Evolutionary conservation across 139 green algal species (phyloP), one percentile per base, ranked within the genome.

Genomic region (Auxenochlorella protothecoides): DNA sequence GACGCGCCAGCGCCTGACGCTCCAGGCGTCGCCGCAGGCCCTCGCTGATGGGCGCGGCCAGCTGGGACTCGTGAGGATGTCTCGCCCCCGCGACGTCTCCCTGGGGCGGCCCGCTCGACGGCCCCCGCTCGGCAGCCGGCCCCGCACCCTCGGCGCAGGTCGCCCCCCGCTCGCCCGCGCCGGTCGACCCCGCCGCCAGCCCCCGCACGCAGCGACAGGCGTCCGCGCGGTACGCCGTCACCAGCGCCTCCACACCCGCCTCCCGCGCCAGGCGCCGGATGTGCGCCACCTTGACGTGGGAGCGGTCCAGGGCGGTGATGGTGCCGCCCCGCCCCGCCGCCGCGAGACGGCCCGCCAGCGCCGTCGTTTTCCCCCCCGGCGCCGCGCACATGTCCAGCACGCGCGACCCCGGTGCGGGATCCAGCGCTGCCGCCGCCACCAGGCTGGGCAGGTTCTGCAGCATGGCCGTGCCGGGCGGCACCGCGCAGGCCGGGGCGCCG

Each of bases 341-440:
- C 57, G 9, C 9, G 9, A 62, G 9, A 11, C 57, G 57, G 9
- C 9, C 72, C 11, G 91, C 93, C 52, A 98, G 67, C 60, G 92
- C 84, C 4, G 90, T 97, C 63, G 89, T 89, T 77, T 98, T 98
- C 60, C 93, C 92, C 7, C 90, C 92, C 6, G 92, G 92, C 4
- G 92, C 89, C 2, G 92, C 93, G 60, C 93, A 98, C 93, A 98
- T 83, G 59, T 77, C 68, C 44, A 97, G 82, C 10, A 87, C 92
- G 12, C 80, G 65, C 3, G 85, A 84, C 4, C 74, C 74, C 3
- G 80, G 76, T 10, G 44, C 44, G 5, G 72, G 66, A 5, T 55
- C 73, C 52, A 86, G 70, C 67, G 81, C 87, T 4, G 74, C 62
- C 2, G 87, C 87, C 2, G 84, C 75, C 15, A 87, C 66, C 55